phyloP scores from a whole-genome alignment of 148 eudicot species.

The Vaccinium myrtillus region DNA sequence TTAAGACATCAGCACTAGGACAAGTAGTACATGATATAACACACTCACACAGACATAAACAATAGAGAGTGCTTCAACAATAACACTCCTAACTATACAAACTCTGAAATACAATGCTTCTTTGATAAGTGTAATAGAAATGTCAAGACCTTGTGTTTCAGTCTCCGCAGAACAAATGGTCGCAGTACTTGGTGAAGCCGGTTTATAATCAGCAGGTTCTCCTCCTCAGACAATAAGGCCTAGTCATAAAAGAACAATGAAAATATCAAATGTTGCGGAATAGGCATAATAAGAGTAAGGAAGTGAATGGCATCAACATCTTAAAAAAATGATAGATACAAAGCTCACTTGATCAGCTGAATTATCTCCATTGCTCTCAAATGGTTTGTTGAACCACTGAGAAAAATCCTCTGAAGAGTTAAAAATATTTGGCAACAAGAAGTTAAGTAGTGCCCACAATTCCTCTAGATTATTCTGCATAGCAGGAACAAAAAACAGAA shows the following conservation, averaged over 20 bases:
- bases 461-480: slow-evolving; percentile 95
- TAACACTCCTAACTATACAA: not conserved
- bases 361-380: slow-evolving; percentile 88
- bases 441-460: slow-evolving; percentile 97
- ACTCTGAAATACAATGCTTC: not conserved
- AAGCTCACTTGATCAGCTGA: slow-evolving; percentile 77
- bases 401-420: slow-evolving; percentile 97
- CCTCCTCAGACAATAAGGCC: slow-evolving; percentile 96
- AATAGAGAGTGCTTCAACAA: not conserved
- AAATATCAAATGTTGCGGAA: not conserved
- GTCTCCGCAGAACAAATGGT: slow-evolving; percentile 96
- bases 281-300: slow-evolving; percentile 11
- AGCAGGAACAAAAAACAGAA: not conserved
- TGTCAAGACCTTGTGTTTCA: slow-evolving; percentile 82
- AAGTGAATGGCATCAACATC: not conserved
- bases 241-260: slow-evolving; percentile 26
- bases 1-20: not conserved
- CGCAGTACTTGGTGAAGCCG: slow-evolving; percentile 99
- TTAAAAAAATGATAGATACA: not conserved
- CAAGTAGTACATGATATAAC: not conserved
- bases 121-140: not conserved
- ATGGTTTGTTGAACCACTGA: slow-evolving; percentile 99
- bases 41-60: not conserved
- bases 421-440: slow-evolving; percentile 90
- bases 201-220: slow-evolving; percentile 91